phyloP scores from a whole-genome alignment of 768 basidiomycete species.

The Leccinum uliginosum region DNA sequence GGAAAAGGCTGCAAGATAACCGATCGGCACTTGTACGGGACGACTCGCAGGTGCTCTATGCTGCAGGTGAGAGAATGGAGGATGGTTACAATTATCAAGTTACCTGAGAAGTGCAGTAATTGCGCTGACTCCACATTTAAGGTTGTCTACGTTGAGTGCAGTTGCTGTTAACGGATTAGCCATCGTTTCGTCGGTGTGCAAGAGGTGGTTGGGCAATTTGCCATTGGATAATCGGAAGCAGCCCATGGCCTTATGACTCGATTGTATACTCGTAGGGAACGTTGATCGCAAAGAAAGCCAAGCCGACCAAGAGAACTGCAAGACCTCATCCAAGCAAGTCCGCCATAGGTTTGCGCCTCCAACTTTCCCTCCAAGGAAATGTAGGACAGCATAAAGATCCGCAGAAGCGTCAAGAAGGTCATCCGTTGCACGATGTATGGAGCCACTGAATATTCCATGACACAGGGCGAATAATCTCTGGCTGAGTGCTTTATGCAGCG shows the following conservation, averaged over 20 bases:
- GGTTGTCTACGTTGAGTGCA: conserved; percentile 57
- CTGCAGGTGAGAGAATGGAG: neutral
- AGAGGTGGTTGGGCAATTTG: conserved; percentile 6
- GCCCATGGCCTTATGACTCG: conserved; percentile 5
- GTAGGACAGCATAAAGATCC: conserved; percentile 56
- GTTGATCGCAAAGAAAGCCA: conserved; percentile 58
- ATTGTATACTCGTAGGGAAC: conserved; percentile 41
- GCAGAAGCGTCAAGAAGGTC: conserved; percentile 44
- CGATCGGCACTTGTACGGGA: conserved; percentile 68
- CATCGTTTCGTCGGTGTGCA: conserved; percentile 12
- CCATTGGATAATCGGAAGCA: conserved; percentile 7
- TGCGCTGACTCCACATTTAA: conserved; percentile 49
- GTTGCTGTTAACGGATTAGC: conserved; percentile 48
- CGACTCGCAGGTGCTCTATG: conserved; percentile 52
- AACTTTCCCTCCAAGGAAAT: conserved; percentile 75
- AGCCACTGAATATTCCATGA: conserved; percentile 54
- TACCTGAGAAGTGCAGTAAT: conserved; percentile 57
- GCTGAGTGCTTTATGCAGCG: conserved; percentile 55
- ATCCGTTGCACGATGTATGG: conserved; percentile 40
- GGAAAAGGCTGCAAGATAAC: conserved; percentile 51
- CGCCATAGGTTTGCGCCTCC: conserved; percentile 70
- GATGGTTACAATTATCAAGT: neutral
- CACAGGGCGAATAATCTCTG: conserved; percentile 49
- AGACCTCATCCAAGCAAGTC: conserved; percentile 66
- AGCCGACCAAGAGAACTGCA: conserved; percentile 62